These are phyloP conservation scores for Rhodotorula taiwanensis DNA, from an alignment of 768 basidiomycete genomes.

Conservation along the genomic window DNA sequence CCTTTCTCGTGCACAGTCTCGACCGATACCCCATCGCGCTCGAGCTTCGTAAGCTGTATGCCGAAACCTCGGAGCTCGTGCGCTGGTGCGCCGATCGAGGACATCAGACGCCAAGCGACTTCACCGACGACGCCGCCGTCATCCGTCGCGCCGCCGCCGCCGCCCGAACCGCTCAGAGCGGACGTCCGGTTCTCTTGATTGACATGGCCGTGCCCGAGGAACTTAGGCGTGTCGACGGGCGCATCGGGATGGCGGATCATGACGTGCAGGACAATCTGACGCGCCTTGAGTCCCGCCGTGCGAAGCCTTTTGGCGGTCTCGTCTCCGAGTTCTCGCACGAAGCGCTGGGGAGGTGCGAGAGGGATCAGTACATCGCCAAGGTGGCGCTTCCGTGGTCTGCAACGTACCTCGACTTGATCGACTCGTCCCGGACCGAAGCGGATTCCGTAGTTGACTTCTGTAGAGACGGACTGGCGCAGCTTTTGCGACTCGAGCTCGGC, in stretches of 20 bases:
- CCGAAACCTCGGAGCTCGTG: slow-evolving; percentile 85
- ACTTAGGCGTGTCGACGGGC: slow-evolving; percentile 85
- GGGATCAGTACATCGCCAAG: not conserved
- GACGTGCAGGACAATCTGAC: slow-evolving; percentile 73
- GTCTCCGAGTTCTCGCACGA: slow-evolving; percentile 65
- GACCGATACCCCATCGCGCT: slow-evolving; percentile 44
- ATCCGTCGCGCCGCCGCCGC: slow-evolving; percentile 60
- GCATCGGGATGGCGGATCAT: slow-evolving; percentile 80
- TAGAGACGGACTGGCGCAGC: slow-evolving; percentile 81
- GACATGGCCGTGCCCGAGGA: slow-evolving; percentile 87
- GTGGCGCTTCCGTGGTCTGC: not conserved
- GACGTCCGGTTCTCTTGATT: slow-evolving; percentile 62
- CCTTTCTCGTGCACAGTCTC: slow-evolving; percentile 26
- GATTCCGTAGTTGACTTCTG: slow-evolving; percentile 95
- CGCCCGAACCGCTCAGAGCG: slow-evolving; percentile 47
- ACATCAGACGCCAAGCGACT: slow-evolving; percentile 67
- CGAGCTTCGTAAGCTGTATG: slow-evolving; percentile 83
- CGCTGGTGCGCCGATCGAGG: slow-evolving; percentile 68
- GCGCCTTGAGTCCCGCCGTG: slow-evolving; percentile 61
- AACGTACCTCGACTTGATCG: slow-evolving; percentile 61
- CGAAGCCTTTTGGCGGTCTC: slow-evolving; percentile 71
- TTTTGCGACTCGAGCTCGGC: slow-evolving; percentile 73
- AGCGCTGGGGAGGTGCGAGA: too few species aligned
- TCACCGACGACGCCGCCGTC: slow-evolving; percentile 65
- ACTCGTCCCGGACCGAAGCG: slow-evolving; percentile 64